Evolutionary conservation across 116 monocot species (phyloP).

Genomic region (Papilionanthe hybrid): DNA sequence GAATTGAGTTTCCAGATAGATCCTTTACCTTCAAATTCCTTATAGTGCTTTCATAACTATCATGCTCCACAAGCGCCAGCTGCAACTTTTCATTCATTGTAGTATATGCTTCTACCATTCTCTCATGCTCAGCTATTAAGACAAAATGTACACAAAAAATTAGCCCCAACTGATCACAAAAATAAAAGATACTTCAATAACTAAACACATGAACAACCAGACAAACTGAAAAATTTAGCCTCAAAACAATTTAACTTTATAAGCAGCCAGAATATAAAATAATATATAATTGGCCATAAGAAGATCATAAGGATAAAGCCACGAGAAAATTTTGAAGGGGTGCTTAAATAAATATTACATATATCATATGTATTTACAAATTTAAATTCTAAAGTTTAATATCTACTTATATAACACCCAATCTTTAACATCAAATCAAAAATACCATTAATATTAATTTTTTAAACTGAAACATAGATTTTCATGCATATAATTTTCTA

Average conservation of each 20-base stretch:
- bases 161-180: not conserved
- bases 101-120: slow-evolving; percentile 74
- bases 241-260: not conserved
- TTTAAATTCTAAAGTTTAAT: too few relatives aligned
- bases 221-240: not conserved
- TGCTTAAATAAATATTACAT: too few relatives aligned
- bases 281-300: not conserved
- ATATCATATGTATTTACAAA: too few relatives aligned
- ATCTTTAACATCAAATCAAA: too few relatives aligned
- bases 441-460: too few relatives aligned
- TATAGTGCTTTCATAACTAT: slow-evolving; percentile 51
- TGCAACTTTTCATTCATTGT: slow-evolving; percentile 81
- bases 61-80: slow-evolving; percentile 62
- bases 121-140: slow-evolving; percentile 71
- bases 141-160: not conserved
- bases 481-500: too few relatives aligned
- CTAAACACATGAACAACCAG: not conserved
- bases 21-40: slow-evolving; percentile 56
- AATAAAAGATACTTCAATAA: not conserved
- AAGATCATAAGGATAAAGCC: too few relatives aligned
- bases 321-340: too few relatives aligned
- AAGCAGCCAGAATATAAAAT: not conserved
- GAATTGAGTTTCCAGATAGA: not conserved
- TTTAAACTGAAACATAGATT: too few relatives aligned
- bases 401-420: too few relatives aligned